Evolutionary conservation across 2,329 filamentous ascomycete genomes (phyloP).

Genomic region (Neonectria ditissima): DNA sequence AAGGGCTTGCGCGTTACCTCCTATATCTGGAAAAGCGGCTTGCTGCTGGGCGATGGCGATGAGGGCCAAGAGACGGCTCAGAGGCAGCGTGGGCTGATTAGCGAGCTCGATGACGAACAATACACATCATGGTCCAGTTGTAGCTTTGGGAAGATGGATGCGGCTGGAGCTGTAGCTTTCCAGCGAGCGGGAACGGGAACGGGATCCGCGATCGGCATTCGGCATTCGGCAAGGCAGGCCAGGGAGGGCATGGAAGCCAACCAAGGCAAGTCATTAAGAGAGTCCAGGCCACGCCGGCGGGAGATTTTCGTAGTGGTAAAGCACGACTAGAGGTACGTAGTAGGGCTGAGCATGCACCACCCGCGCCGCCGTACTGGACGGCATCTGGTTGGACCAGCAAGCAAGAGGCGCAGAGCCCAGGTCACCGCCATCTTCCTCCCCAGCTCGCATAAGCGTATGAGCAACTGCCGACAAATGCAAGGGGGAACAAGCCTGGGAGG

Average conservation of each 20-base stretch:
- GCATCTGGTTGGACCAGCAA: neutral
- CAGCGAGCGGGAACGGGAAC: neutral
- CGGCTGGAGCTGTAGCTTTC: neutral
- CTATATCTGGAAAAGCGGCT: neutral
- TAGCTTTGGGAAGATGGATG: neutral
- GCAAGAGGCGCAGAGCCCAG: neutral
- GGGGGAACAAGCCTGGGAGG: neutral
- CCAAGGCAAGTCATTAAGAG: neutral
- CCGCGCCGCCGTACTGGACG: no score
- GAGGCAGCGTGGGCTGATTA: neutral
- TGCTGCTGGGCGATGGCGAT: neutral
- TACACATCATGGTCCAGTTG: neutral
- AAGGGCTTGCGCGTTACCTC: neutral
- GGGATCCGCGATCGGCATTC: neutral
- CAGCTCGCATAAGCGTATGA: neutral
- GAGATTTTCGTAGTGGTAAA: neutral
- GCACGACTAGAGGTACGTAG: neutral
- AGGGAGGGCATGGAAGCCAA: no score
- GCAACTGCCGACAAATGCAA: neutral
- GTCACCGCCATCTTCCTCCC: neutral
- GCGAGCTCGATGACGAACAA: neutral
- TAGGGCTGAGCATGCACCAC: conserved; percentile 2
- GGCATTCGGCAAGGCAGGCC: neutral
- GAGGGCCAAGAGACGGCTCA: neutral
- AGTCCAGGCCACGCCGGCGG: neutral